phyloP scores from a whole-genome alignment of 495 filamentous ascomycete species.

The Durotheca rogersii region DNA sequence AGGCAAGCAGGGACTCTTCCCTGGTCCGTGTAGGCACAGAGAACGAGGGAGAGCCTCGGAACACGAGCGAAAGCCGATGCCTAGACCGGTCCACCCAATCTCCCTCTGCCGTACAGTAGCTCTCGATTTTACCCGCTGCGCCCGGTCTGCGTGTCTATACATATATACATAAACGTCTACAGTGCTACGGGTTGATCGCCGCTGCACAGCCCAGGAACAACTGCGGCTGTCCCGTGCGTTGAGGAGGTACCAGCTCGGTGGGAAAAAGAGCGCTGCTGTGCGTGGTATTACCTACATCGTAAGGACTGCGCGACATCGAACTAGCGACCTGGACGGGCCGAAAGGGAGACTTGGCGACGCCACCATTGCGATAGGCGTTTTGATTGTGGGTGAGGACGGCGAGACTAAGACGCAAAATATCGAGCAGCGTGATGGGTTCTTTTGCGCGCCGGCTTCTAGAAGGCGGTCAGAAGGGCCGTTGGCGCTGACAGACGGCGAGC shows the following conservation, averaged over 20 bases:
- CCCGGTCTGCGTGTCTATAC: no score
- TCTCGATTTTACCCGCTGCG: no score
- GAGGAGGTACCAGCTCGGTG: background rate
- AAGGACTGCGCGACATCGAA: background rate
- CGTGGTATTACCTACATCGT: no score
- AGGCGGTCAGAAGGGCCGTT: constrained; percentile 3
- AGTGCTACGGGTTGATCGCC: no score
- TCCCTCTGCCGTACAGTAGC: no score
- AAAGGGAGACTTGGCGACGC: constrained; percentile 6
- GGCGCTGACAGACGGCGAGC: background rate
- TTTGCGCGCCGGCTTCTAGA: constrained; percentile 12
- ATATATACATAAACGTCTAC: no score
- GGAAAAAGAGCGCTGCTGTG: background rate
- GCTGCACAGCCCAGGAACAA: no score
- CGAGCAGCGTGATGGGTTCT: no score
- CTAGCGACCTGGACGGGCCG: constrained; percentile 9
- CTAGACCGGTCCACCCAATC: background rate
- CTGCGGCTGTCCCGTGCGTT: no score
- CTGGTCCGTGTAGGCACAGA: no score
- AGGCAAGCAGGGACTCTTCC: background rate
- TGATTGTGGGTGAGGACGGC: constrained; percentile 1
- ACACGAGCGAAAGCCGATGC: background rate
- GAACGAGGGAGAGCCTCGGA: background rate
- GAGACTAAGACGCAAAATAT: background rate
- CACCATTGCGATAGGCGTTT: background rate